These are phyloP conservation scores for Tuber calosporum DNA, from an alignment of 495 filamentous ascomycete genomes.

Conservation along the genomic window DNA sequence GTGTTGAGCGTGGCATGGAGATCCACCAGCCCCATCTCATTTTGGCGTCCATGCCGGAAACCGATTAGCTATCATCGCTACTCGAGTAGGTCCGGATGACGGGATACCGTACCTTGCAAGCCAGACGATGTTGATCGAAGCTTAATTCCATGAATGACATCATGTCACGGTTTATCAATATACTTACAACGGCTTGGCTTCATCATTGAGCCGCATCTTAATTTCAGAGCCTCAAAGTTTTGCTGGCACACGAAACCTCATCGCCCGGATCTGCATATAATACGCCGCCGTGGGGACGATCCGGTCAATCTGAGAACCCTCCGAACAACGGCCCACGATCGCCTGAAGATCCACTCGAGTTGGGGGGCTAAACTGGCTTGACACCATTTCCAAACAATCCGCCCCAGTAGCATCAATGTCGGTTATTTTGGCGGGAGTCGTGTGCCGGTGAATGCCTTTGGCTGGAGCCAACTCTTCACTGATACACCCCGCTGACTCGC, in stretches of 20 bases:
- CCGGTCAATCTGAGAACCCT: background rate
- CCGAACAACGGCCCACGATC: background rate
- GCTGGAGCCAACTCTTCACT: background rate
- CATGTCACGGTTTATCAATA: background rate
- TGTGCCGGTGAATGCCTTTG: background rate
- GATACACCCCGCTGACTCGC: background rate
- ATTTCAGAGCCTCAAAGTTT: background rate
- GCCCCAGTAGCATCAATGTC: background rate
- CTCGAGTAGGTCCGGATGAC: background rate
- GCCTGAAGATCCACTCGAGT: background rate
- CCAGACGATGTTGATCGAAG: background rate
- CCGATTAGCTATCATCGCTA: background rate
- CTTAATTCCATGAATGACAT: background rate
- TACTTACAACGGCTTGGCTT: background rate
- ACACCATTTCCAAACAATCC: background rate
- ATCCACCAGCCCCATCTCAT: background rate
- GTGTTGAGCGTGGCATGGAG: background rate
- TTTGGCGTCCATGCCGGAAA: background rate
- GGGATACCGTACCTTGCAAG: background rate
- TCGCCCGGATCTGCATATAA: background rate
- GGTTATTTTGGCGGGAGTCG: background rate
- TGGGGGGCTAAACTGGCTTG: background rate
- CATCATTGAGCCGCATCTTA: background rate
- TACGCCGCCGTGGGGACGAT: background rate
- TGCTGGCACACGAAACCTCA: slow-evolving; percentile 3